Evolutionary conservation across 1,139 yeast species (phyloP), one percentile per base, ranked within the genome.

Genomic region (Komagataea norvegica): DNA sequence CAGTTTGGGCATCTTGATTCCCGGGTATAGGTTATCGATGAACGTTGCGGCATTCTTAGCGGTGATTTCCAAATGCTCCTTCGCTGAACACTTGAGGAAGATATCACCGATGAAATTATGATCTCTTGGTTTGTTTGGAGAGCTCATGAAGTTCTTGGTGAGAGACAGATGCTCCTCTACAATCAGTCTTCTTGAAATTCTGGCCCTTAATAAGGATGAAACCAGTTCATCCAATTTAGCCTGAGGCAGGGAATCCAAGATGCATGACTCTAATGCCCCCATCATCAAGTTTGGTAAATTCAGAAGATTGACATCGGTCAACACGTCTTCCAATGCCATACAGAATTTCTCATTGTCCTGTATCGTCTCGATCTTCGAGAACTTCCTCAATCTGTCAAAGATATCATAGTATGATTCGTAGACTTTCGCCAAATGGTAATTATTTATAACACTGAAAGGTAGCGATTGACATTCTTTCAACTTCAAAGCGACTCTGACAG

Each of bases 141-240:
- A 61, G 29, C 56, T 52, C 36, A 53, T 61, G 57, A 76, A 83
- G 43, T 82, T 77, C 31, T 78, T 74, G 0, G 94, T 77, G 37
- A 89, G 68, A 8, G 93, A 77, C 36, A 86, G 64, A 60, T 89
- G 97, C 57, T 89, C 95, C 60, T 89, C 95, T 27, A 87, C 88
- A 47, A 89, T 83, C 34, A 89, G 82, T 51, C 97, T 68, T 60
- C 98, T 69, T 52, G 95, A 83, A 33, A 89, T 85, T 54, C 98
- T 73, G 5, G 94, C 85, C 42, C 96, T 68, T 32, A 89, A 64
- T 70, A 87, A 73, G 3, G 82, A 72, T 15, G 88, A 77, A 73
- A 88, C 77, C 52, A 88, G 76, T 20, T 63, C 65, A 56, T 89
- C 96, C 48, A 89, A 62, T 34, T 78, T 67, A 1, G 67, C 61